phyloP scores from a whole-genome alignment of 176 grass and related monocot genomes.

The Zea luxurians region DNA sequence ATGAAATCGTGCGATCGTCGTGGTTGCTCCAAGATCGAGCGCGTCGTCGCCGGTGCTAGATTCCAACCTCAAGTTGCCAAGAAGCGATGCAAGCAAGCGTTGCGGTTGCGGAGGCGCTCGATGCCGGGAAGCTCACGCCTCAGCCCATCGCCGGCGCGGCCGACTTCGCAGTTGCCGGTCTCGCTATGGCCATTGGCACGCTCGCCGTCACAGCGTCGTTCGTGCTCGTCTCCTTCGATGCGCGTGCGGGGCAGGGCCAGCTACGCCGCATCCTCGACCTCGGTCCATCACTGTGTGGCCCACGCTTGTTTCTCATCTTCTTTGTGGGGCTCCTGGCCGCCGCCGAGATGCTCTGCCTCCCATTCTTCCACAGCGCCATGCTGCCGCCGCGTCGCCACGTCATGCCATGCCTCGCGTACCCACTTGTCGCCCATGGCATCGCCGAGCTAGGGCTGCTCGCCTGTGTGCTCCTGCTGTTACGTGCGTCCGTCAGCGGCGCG shows the following conservation, averaged over 20 bases:
- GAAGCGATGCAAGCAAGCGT: slow-evolving; percentile 25
- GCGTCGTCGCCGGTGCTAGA: not conserved
- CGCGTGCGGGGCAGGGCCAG: not conserved
- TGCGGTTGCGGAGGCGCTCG: slow-evolving; percentile 25
- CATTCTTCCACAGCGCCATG: slow-evolving; percentile 19
- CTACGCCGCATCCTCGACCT: slow-evolving; percentile 39
- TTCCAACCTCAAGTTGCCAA: not conserved
- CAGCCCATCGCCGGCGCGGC: not conserved
- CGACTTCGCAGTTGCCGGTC: slow-evolving; percentile 5
- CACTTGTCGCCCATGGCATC: slow-evolving; percentile 34
- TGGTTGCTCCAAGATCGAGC: slow-evolving; percentile 12
- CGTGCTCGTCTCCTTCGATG: slow-evolving; percentile 33
- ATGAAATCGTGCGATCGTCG: slow-evolving; percentile 23
- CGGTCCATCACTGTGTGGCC: slow-evolving; percentile 14
- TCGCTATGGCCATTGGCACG: slow-evolving; percentile 15
- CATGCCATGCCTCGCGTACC: slow-evolving; percentile 36
- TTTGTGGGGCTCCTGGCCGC: slow-evolving; percentile 40
- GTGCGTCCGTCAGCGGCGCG: slow-evolving; percentile 11
- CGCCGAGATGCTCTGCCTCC: slow-evolving; percentile 30
- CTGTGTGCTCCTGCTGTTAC: slow-evolving; percentile 41
- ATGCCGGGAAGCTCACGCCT: not conserved
- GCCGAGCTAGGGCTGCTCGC: slow-evolving; percentile 47
- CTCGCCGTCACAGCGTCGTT: slow-evolving; percentile 25
- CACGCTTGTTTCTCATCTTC: slow-evolving; percentile 37
- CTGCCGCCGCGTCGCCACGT: slow-evolving; percentile 11